These are phyloP conservation scores for Kluyveromyces starmeri DNA, from an alignment of 805 yeast genomes.

Conservation along the genomic window DNA sequence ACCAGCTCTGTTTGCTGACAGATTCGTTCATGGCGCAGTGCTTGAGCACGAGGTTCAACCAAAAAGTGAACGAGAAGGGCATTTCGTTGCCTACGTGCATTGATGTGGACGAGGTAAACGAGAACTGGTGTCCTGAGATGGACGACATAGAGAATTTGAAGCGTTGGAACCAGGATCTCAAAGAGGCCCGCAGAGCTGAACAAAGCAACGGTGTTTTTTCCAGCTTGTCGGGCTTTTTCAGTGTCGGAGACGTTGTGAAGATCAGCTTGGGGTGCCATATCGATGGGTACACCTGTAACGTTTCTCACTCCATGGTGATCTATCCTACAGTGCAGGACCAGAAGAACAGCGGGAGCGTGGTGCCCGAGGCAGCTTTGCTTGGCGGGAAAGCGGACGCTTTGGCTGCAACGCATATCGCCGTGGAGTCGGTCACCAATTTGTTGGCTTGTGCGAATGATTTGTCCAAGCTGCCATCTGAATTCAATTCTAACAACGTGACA, in stretches of 20 bases:
- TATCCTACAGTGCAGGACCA: slow-evolving; percentile 52
- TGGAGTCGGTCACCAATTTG: slow-evolving; percentile 72
- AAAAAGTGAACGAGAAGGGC: slow-evolving; percentile 74
- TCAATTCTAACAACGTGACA: slow-evolving; percentile 35
- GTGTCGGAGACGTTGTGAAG: slow-evolving; percentile 79
- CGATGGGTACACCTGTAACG: slow-evolving; percentile 88
- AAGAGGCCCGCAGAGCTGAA: slow-evolving; percentile 10
- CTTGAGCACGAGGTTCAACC: slow-evolving; percentile 49
- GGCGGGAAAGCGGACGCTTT: slow-evolving; percentile 85
- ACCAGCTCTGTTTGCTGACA: slow-evolving; percentile 74
- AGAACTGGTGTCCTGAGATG: slow-evolving; percentile 81
- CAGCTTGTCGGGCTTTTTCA: slow-evolving; percentile 21
- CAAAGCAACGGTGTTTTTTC: slow-evolving; percentile 17
- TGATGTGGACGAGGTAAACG: slow-evolving; percentile 69
- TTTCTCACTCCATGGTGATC: slow-evolving; percentile 79
- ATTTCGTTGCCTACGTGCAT: slow-evolving; percentile 87
- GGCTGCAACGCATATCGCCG: slow-evolving; percentile 82
- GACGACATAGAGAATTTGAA: slow-evolving; percentile 42
- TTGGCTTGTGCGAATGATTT: slow-evolving; percentile 68
- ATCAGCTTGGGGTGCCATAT: slow-evolving; percentile 82
- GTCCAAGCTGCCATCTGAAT: slow-evolving; percentile 50
- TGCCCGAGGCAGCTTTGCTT: slow-evolving; percentile 69
- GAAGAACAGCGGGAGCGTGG: slow-evolving; percentile 26
- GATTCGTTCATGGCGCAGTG: slow-evolving; percentile 65
- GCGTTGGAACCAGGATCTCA: slow-evolving; percentile 21